phyloP scores from a whole-genome alignment of 352 stramenopile genomes.

The Phytopythium montanum region DNA sequence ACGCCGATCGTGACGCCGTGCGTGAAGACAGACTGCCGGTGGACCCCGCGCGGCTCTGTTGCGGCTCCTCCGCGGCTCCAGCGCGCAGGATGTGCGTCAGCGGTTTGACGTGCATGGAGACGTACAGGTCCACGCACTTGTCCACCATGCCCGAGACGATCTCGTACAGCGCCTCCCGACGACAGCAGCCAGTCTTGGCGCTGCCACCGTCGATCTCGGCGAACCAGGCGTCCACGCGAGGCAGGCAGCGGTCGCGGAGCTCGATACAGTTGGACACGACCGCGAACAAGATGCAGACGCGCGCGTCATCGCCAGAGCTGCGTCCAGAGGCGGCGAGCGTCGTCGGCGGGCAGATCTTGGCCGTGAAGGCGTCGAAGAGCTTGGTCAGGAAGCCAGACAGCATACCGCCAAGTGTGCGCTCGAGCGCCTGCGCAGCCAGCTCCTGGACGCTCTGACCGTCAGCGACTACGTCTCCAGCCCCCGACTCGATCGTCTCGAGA shows the following conservation, averaged over 20 bases:
- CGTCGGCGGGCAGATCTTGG: conserved; percentile 28
- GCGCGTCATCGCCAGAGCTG: conserved; percentile 22
- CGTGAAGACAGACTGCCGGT: conserved; percentile 14
- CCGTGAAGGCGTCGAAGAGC: conserved; percentile 40
- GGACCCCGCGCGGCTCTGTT: conserved; percentile 14
- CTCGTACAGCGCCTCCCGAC: conserved; percentile 33
- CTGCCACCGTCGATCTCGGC: conserved; percentile 26
- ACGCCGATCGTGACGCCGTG: conserved; percentile 22
- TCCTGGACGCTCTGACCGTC: background rate
- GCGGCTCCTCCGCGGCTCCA: conserved; percentile 44
- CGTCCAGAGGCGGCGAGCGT: conserved; percentile 27
- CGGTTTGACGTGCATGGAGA: conserved; percentile 42
- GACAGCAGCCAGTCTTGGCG: background rate
- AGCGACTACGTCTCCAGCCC: conserved; percentile 7
- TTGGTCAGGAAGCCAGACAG: conserved; percentile 45
- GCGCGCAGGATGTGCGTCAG: conserved; percentile 45
- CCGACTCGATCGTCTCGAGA: conserved; percentile 40
- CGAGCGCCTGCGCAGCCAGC: conserved; percentile 21
- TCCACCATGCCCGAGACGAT: conserved; percentile 41
- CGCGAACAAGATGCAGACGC: conserved; percentile 57
- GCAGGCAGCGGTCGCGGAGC: conserved; percentile 50
- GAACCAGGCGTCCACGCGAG: conserved; percentile 45
- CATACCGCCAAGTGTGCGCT: conserved; percentile 43
- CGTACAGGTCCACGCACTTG: conserved; percentile 64
- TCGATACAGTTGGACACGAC: conserved; percentile 74